phyloP scores from a whole-genome alignment of 345 rosid genomes.

The Cardamine resedifolia region DNA sequence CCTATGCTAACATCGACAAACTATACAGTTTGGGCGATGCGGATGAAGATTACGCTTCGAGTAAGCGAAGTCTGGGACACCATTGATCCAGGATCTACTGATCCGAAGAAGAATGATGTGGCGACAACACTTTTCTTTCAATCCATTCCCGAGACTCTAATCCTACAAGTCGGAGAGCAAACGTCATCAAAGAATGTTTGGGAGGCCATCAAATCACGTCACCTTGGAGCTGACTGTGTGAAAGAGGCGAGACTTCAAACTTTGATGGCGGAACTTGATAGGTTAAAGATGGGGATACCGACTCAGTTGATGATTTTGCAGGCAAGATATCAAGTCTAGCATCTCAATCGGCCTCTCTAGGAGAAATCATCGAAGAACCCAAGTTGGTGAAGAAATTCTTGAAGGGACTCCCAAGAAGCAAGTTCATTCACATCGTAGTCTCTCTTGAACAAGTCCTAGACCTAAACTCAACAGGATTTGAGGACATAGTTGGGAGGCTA shows the following conservation, averaged over 20 bases:
- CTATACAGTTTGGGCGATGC: background rate
- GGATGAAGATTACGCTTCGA: background rate
- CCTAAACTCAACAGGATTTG: background rate
- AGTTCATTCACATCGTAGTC: background rate
- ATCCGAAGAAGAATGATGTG: background rate
- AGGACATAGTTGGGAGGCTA: background rate
- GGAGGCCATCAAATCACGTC: background rate
- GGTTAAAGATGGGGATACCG: background rate
- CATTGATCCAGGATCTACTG: background rate
- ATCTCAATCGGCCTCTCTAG: background rate
- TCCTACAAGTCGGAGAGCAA: background rate
- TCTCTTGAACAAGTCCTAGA: background rate
- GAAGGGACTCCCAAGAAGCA: background rate
- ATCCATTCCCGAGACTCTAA: background rate
- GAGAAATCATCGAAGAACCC: background rate
- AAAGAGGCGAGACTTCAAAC: constrained; percentile 5
- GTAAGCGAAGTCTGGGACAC: background rate
- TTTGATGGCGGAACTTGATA: background rate
- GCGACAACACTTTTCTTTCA: background rate
- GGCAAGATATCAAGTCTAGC: background rate
- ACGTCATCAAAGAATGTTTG: background rate
- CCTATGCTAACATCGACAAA: background rate
- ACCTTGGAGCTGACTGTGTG: background rate
- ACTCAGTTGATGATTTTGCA: background rate
- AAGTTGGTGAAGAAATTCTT: background rate